Evolutionary conservation across 768 basidiomycete species (phyloP), one percentile per base, ranked within the genome.

Genomic region (Mycena pura): DNA sequence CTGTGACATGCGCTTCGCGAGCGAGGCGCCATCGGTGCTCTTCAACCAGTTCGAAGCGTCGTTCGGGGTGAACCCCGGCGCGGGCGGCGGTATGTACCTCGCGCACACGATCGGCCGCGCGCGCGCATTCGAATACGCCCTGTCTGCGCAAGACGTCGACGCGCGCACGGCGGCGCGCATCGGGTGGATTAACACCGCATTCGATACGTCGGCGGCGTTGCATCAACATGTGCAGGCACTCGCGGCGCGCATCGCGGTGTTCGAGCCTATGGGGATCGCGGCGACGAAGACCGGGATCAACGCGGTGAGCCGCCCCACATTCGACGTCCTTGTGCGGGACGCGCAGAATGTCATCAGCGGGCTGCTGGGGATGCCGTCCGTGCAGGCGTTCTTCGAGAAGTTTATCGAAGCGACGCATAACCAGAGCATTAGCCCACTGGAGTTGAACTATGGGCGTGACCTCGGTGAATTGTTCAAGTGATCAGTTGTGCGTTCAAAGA

Each of bases 241-340:
- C 14, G 56, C 56, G 5, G 19, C 24, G 56, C 56, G 56, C 14
- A 57, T 57, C n/a, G 46, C 56, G 25, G 11, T 57, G 47, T 57
- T 49, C 47, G 36, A 45, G 2, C 13, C 34, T 22, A 34, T 29
- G 36, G 59, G 59, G 5, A 53, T 60, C 22, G 29, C 15, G 8
- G 58, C 21, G 1, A 60, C 58, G 29, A 59, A 59, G 48, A 3
- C 13, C 9, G 57, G 47, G 19, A 44, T 59, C 21, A 53, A 53
- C 38, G 51, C 52, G 27, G 60, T 50, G 5, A 49, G 38, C 13
- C 43, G 60, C 15, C 60, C 53, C 52, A 19, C 50, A 15, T 1
- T 32, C 27, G 59, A 60, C 11, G 59, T 54, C 1, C 24, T 54
- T n/a, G 40, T 62, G 15, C 10, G 17, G 29, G 46, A 55, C 7